Evolutionary conservation across 352 stramenopile genomes (phyloP).

Genomic region (Labyrinthula sp.): DNA sequence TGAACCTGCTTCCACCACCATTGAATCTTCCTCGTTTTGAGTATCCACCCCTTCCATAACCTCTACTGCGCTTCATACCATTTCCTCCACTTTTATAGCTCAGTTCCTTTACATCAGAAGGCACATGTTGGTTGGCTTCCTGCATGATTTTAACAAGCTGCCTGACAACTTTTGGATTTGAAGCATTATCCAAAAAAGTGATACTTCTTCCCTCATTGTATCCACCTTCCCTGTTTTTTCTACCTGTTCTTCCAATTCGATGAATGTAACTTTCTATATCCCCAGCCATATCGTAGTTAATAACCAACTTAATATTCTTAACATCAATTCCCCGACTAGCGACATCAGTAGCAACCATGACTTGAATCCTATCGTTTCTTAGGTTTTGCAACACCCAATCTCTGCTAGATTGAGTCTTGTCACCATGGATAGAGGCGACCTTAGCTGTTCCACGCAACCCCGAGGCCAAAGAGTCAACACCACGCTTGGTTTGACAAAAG

Average conservation of each 20-base stretch:
- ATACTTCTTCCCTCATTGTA: slow-evolving; percentile 55
- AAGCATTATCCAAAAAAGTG: slow-evolving; percentile 80
- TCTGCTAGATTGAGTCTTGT: slow-evolving; percentile 91
- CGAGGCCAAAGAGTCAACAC: slow-evolving; percentile 79
- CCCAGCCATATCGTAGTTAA: slow-evolving; percentile 98
- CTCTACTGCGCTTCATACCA: slow-evolving; percentile 36
- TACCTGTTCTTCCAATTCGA: slow-evolving; percentile 90
- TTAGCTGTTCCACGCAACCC: slow-evolving; percentile 75
- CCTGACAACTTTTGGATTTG: slow-evolving; percentile 57
- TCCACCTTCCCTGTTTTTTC: slow-evolving; percentile 47
- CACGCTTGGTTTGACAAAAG: slow-evolving; percentile 97
- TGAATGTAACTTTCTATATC: slow-evolving; percentile 97
- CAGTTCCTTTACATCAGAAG: slow-evolving; percentile 49
- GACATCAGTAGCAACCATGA: slow-evolving; percentile 95
- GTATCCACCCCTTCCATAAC: slow-evolving; percentile 34
- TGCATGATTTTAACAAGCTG: slow-evolving; percentile 62
- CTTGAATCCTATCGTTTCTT: slow-evolving; percentile 70
- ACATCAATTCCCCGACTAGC: slow-evolving; percentile 92
- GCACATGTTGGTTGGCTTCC: slow-evolving; percentile 63
- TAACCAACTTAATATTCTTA: slow-evolving; percentile 93
- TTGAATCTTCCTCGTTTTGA: no score
- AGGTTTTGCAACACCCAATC: slow-evolving; percentile 91
- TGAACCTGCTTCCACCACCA: slow-evolving; percentile 44
- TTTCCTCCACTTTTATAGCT: slow-evolving; percentile 37
- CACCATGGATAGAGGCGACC: slow-evolving; percentile 88